phyloP scores from a whole-genome alignment of 139 green algal genomes.

The Haematococcus lacustris region DNA sequence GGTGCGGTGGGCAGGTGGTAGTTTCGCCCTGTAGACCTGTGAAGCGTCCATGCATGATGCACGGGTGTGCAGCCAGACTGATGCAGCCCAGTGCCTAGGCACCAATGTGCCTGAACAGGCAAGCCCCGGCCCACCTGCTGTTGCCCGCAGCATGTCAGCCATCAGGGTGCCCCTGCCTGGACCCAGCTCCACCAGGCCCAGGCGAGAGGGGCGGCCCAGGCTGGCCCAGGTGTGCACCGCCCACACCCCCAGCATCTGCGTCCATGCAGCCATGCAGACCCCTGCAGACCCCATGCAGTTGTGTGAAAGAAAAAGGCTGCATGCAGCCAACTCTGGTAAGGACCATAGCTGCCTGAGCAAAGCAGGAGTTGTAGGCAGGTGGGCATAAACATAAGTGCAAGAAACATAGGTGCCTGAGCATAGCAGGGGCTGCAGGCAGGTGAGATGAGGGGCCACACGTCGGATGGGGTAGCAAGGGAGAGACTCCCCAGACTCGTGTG shows the following conservation, averaged over 20 bases:
- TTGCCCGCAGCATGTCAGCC: conserved; percentile 85
- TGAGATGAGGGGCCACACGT: too few relatives aligned
- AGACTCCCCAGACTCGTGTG: too few relatives aligned
- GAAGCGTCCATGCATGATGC: too few relatives aligned
- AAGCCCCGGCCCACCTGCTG: conserved; percentile 31
- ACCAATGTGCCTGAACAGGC: too few relatives aligned
- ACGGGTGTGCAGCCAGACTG: too few relatives aligned
- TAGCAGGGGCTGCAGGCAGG: not conserved
- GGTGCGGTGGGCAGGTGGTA: too few relatives aligned
- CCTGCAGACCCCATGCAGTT: not conserved
- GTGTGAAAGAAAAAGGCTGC: not conserved
- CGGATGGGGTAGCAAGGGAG: too few relatives aligned
- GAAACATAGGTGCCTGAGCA: not conserved
- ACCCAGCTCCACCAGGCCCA: conserved; percentile 88
- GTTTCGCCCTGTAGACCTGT: too few relatives aligned
- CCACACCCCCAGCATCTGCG: conserved; percentile 92
- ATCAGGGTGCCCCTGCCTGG: conserved; percentile 91
- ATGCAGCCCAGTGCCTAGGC: too few relatives aligned
- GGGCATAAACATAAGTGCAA: not conserved
- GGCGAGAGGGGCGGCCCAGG: conserved; percentile 55
- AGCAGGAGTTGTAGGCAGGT: not conserved
- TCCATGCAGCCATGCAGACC: not conserved
- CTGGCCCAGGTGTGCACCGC: conserved; percentile 71
- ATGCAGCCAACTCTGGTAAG: not conserved
- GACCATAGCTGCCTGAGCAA: not conserved